Base-by-base conservation (phyloP, 108 stramenopile genomes). In the Ochromonas danica region DNA sequence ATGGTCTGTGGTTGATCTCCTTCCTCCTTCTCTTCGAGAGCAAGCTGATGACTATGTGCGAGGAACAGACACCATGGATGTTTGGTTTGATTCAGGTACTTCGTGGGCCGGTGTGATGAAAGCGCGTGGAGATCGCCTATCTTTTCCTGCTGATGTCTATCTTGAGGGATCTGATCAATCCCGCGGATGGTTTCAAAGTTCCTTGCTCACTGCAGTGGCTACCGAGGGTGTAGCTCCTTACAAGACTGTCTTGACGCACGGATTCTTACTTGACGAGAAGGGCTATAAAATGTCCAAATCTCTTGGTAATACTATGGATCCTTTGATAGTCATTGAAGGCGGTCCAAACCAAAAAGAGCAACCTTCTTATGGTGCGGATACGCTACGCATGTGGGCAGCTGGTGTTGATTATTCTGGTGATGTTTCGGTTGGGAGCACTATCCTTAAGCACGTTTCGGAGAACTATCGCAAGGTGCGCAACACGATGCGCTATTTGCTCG, bases 51-150 rank as follows among this genome's bases (percentile, higher is more conserved):
- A 95, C 60, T 96, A 92, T 92, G 89, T 85, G 61, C 92, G 91
- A 71, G 96, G 98, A n/a, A 94, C 92, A 25, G 98, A 99, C 89
- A 99, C 98, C 36, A 96, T 99, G 94, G 98, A 99, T 83, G 98
- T 99, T 22, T 99, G 98, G 98, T 99, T 99, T 82, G 98, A 99
- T 88, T 94, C 93, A 6, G 98, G 98, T 63, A 75, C 94, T 0
- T 95, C 94, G 61, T 99, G 98, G 98, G 92, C 94, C 39, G 94
- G 95, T 70, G 95, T 98, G 25, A 89, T 88, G 36, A 87, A 89
- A 71, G 86, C 83, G 60, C 89, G 95, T 60, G 91, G 90, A 0
- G 92, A 92, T 81, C 14, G 22, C 14, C 83, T 98, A 75, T 1
- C n/a, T 0, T 10, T 1, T 30, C 72, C 72, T 28, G 72, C 40